These are phyloP conservation scores for Phaffia rhodozyma DNA, from an alignment of 1,284 basidiomycete genomes.

Conservation along the genomic window DNA sequence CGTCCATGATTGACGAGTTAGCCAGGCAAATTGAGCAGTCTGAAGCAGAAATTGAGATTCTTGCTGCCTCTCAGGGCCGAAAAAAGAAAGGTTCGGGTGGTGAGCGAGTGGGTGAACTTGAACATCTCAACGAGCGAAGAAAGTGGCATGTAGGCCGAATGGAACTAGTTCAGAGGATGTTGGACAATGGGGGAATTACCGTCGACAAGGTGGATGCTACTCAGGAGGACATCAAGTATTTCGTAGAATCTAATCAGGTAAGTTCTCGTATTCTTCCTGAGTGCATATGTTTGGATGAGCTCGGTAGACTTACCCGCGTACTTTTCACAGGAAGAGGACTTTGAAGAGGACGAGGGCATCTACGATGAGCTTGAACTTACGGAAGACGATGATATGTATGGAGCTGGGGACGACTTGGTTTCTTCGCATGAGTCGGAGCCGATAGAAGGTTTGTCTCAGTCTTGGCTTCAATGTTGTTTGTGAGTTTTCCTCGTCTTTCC, in stretches of 20 bases:
- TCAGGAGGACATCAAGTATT: conserved; percentile 94
- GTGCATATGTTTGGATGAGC: neutral
- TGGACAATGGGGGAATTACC: conserved; percentile 85
- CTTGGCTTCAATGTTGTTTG: neutral
- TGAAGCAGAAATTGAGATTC: conserved; percentile 91
- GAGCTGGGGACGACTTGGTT: conserved; percentile 55
- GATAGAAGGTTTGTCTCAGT: conserved; percentile 28
- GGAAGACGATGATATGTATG: conserved; percentile 82
- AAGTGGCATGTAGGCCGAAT: conserved; percentile 91
- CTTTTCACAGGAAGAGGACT: conserved; percentile 71
- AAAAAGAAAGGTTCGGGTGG: conserved; percentile 57
- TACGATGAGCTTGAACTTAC: conserved; percentile 97
- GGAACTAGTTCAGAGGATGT: conserved; percentile 81
- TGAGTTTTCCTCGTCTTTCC: neutral
- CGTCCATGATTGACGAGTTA: conserved; percentile 79
- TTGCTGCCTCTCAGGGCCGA: conserved; percentile 48
- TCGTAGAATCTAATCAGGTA: conserved; percentile 90
- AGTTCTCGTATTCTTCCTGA: conserved; percentile 34
- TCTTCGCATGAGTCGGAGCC: conserved; percentile 38
- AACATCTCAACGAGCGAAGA: conserved; percentile 80
- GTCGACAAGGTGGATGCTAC: conserved; percentile 69
- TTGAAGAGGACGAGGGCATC: conserved; percentile 93
- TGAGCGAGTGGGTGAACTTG: conserved; percentile 69
- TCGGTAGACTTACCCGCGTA: neutral
- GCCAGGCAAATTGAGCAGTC: conserved; percentile 84